Conservation (phyloP, 2,329 filamentous ascomycete genomes). For the Mycosphaerella sp. region DNA sequence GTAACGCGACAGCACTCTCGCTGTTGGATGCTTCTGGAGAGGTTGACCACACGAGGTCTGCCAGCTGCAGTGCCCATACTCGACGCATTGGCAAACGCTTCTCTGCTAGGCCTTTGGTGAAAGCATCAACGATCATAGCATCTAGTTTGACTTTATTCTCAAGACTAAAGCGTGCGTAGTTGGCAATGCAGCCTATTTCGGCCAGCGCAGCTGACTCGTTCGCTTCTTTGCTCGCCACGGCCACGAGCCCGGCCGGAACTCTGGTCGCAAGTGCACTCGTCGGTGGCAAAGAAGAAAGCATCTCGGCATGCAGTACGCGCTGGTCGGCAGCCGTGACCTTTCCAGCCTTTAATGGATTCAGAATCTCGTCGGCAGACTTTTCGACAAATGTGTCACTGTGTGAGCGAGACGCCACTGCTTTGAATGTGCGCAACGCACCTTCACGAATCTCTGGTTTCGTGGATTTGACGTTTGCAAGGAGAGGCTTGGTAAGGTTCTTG, state of each 20-base stretch:
- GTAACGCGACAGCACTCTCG: constrained; percentile 42
- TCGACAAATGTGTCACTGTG: constrained; percentile 53
- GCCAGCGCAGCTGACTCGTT: constrained; percentile 76
- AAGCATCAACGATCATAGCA: constrained; percentile 60
- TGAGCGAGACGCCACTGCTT: constrained; percentile 58
- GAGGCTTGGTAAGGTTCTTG: constrained; percentile 70
- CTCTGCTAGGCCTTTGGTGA: constrained; percentile 75
- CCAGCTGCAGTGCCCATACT: constrained; percentile 71
- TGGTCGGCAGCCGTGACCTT: constrained; percentile 84
- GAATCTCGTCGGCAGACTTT: constrained; percentile 69
- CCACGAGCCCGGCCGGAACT: constrained; percentile 59
- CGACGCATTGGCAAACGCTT: constrained; percentile 74
- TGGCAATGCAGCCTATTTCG: constrained; percentile 65
- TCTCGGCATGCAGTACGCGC: constrained; percentile 72
- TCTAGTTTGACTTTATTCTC: constrained; percentile 55
- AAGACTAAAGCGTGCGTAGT: constrained; percentile 58
- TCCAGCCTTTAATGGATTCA: constrained; percentile 70
- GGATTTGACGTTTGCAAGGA: constrained; percentile 87
- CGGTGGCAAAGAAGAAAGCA: constrained; percentile 60
- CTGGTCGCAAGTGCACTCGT: constrained; percentile 59
- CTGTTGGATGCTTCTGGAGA: constrained; percentile 44
- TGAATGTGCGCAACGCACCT: constrained; percentile 69
- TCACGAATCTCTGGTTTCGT: constrained; percentile 71
- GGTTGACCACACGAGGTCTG: constrained; percentile 60
- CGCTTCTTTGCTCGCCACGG: constrained; percentile 72